A percentile compares a stretch with the other conserved stretches of the same genome.
phyloP scores from a whole-genome alignment of 2,329 filamentous ascomycete species.

The Pseudopyricularia javanii region DNA sequence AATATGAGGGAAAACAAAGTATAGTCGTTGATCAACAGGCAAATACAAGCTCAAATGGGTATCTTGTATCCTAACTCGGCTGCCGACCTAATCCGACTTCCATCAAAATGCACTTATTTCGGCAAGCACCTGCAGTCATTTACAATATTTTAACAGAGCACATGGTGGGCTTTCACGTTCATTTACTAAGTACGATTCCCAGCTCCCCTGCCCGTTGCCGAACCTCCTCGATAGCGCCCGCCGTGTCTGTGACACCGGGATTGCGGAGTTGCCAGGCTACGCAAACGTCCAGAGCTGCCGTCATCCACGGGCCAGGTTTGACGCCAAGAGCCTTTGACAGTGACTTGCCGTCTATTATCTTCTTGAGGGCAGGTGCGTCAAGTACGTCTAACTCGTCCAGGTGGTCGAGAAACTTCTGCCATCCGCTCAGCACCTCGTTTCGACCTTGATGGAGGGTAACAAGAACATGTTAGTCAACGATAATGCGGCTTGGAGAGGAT shows the following conservation, averaged over 20 bases:
- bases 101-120: neutral
- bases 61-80: neutral
- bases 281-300: constrained; percentile 63
- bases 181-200: constrained; percentile 18
- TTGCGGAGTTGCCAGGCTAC: constrained; percentile 84
- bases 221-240: constrained; percentile 49
- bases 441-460: constrained; percentile 11
- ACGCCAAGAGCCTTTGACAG: constrained; percentile 55
- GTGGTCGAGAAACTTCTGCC: constrained; percentile 44
- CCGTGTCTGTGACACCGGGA: constrained; percentile 48
- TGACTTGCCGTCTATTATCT: constrained; percentile 62
- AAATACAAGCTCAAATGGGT: neutral
- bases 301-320: constrained; percentile 79
- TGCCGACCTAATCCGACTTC: neutral
- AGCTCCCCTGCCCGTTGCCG: constrained; percentile 37
- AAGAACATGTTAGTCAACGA: neutral
- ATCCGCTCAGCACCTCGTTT: constrained; percentile 31
- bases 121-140: neutral
- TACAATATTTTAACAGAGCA: neutral
- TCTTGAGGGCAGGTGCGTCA: constrained; percentile 44
- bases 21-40: neutral
- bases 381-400: constrained; percentile 41
- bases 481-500: neutral
- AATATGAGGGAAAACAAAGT: neutral
- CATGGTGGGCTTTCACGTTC: neutral